Conservation (phyloP, 768 basidiomycete genomes). For the Amanita brunnescens region DNA sequence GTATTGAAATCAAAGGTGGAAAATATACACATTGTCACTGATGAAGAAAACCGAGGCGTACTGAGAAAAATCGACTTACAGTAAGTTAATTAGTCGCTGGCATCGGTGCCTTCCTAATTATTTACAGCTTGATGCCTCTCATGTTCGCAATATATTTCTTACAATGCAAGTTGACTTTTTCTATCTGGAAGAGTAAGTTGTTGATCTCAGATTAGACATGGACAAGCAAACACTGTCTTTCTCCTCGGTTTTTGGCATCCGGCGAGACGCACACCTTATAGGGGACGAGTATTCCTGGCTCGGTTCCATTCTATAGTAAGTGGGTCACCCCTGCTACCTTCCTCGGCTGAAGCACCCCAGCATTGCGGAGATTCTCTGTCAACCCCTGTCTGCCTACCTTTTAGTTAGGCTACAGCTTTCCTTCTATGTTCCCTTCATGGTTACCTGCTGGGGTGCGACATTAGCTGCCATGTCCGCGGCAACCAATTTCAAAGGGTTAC, state of each 20-base stretch:
- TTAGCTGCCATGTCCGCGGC: slow-evolving; percentile 24
- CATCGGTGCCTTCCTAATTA: background rate
- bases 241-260: slow-evolving; percentile 26
- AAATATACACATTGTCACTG: slow-evolving; percentile 11
- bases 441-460: slow-evolving; percentile 25
- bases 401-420: slow-evolving; percentile 25
- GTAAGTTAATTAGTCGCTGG: slow-evolving; percentile 11
- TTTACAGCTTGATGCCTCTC: slow-evolving; percentile 22
- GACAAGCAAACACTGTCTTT: slow-evolving; percentile 27
- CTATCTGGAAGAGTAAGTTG: background rate
- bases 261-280: slow-evolving; percentile 19
- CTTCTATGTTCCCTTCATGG: slow-evolving; percentile 22
- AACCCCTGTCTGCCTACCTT: slow-evolving; percentile 24
- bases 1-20: slow-evolving; percentile 9
- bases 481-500: slow-evolving; percentile 20
- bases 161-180: slow-evolving; percentile 14
- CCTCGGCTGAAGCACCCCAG: slow-evolving; percentile 11
- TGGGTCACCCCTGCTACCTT: background rate
- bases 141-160: slow-evolving; percentile 24
- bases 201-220: slow-evolving; percentile 15
- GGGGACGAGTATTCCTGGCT: slow-evolving; percentile 26
- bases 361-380: slow-evolving; percentile 24
- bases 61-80: slow-evolving; percentile 21
- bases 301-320: slow-evolving; percentile 24
- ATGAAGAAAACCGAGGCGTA: slow-evolving; percentile 18